phyloP scores from a whole-genome alignment of 768 basidiomycete genomes.

The Strobilomyces dryophilus region DNA sequence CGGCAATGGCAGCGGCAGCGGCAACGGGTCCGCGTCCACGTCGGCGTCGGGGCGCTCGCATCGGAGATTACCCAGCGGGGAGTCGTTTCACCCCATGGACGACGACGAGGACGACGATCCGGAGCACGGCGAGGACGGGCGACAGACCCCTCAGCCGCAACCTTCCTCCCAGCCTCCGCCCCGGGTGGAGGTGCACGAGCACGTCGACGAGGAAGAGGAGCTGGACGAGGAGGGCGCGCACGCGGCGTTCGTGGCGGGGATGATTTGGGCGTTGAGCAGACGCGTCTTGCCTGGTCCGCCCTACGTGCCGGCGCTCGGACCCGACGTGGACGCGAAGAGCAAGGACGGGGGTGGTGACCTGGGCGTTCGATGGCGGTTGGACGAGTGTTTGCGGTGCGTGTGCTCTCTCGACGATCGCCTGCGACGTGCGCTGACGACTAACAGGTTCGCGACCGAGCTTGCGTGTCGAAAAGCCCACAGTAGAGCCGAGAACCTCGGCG shows the following conservation, averaged over 20 bases:
- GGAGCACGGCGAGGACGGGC: constrained; percentile 8
- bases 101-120: constrained; percentile 1
- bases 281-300: constrained; percentile 69
- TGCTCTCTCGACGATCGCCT: constrained; percentile 4
- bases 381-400: constrained; percentile 71
- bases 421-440: neutral
- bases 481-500: neutral
- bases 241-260: constrained; percentile 81
- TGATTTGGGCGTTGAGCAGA: constrained; percentile 79
- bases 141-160: constrained; percentile 20
- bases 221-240: constrained; percentile 76
- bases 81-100: constrained; percentile 32
- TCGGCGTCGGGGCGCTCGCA: too few species aligned
- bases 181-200: constrained; percentile 2
- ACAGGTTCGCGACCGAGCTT: constrained; percentile 80
- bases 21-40: too few species aligned
- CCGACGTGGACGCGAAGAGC: constrained; percentile 15
- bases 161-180: constrained; percentile 2
- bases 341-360: constrained; percentile 36
- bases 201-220: constrained; percentile 29
- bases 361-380: constrained; percentile 66
- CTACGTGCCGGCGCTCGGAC: constrained; percentile 49
- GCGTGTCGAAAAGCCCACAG: constrained; percentile 62
- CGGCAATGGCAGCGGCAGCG: too few species aligned
- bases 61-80: too few species aligned